Evolutionary conservation across 2,329 filamentous ascomycete species (phyloP).

Genomic region (Exophiala viscosa): DNA sequence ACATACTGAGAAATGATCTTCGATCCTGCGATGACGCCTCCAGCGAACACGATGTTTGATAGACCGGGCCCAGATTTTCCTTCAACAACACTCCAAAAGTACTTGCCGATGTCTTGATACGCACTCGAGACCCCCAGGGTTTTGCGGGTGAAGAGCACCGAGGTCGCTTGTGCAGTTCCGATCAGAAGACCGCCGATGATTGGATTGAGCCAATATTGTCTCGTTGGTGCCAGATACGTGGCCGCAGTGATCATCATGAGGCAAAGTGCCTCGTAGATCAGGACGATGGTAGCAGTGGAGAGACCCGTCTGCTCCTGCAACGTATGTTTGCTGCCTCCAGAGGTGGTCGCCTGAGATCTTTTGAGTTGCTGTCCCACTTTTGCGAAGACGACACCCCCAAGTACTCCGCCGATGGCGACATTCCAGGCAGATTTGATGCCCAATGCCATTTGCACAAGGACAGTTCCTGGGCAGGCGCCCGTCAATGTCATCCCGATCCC

Average conservation of each 20-base stretch:
- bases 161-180: conserved; percentile 56
- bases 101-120: conserved; percentile 59
- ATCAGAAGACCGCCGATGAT: conserved; percentile 58
- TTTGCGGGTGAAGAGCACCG: conserved; percentile 50
- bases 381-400: conserved; percentile 49
- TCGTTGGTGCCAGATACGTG: conserved; percentile 16
- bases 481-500: conserved; percentile 65
- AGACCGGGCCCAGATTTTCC: conserved; percentile 31
- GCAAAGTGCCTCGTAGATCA: conserved; percentile 45
- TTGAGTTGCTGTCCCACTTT: conserved; percentile 12
- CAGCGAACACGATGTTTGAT: conserved; percentile 51
- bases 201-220: conserved; percentile 40
- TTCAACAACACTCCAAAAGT: conserved; percentile 46
- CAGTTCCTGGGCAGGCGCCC: conserved; percentile 63
- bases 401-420: conserved; percentile 52
- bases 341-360: conserved; percentile 1
- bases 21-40: conserved; percentile 45
- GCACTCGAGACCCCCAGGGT: conserved; percentile 60
- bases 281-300: conserved; percentile 30
- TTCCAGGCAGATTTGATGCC: conserved; percentile 52
- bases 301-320: conserved; percentile 20
- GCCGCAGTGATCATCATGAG: conserved; percentile 39
- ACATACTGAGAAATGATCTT: conserved; percentile 22
- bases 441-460: conserved; percentile 58
- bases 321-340: conserved; percentile 12